phyloP scores from a whole-genome alignment of 108 stramenopile species.

The Pseudonitzschia multistriata region DNA sequence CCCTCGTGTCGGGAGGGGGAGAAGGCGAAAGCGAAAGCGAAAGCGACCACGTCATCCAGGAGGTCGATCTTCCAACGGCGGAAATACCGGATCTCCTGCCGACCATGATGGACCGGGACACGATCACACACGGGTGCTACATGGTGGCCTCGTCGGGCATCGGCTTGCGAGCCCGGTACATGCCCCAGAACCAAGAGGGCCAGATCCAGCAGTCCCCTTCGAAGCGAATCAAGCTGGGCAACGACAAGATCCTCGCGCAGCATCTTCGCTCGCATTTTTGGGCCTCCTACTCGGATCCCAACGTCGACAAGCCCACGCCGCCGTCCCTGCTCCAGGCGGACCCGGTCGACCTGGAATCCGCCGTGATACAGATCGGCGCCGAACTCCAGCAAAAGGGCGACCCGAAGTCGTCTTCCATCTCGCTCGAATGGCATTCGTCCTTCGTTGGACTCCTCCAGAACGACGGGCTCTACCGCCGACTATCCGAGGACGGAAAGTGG shows the following conservation, averaged over 20 bases:
- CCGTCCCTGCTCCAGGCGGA: constrained; percentile 33
- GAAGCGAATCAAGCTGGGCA: background rate
- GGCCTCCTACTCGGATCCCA: constrained; percentile 40
- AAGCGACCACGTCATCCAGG: constrained; percentile 29
- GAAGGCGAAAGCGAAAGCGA: background rate
- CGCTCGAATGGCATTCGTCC: constrained; percentile 46
- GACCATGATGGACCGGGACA: constrained; percentile 34
- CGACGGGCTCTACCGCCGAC: constrained; percentile 33
- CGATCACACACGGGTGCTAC: constrained; percentile 38
- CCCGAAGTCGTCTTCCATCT: constrained; percentile 29
- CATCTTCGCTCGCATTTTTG: constrained; percentile 46
- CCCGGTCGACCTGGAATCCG: constrained; percentile 28
- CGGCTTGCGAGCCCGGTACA: constrained; percentile 27
- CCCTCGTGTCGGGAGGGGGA: constrained; percentile 9
- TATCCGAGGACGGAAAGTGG: constrained; percentile 28
- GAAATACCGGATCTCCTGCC: constrained; percentile 32
- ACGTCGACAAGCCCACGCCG: constrained; percentile 19
- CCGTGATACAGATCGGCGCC: constrained; percentile 28
- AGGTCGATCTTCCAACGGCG: constrained; percentile 37
- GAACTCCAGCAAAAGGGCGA: constrained; percentile 46
- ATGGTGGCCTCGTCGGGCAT: constrained; percentile 30
- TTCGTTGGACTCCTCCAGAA: constrained; percentile 31
- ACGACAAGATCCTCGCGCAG: constrained; percentile 13
- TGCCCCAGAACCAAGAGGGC: constrained; percentile 7
- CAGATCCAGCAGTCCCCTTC: background rate